Conservation (phyloP, 2,329 filamentous ascomycete genomes). For the Colletotrichum sp. region DNA sequence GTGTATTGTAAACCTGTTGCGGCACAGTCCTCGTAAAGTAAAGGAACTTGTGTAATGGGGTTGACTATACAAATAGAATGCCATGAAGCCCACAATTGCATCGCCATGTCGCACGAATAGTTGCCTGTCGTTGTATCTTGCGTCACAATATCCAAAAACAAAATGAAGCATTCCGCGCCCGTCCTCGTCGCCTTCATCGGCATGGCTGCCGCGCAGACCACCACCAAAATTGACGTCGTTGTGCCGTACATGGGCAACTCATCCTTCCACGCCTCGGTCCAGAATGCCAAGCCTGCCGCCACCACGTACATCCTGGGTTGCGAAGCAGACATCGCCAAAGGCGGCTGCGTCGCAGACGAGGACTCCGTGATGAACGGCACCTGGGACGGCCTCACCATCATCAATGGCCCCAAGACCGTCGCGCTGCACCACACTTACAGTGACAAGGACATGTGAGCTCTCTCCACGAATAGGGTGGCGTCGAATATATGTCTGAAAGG, state of each 20-base stretch:
- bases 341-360: slow-evolving; percentile 26
- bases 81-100: neutral
- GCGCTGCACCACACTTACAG: slow-evolving; percentile 9
- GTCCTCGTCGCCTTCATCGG: neutral
- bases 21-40: neutral
- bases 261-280: slow-evolving; percentile 31
- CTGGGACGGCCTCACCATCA: slow-evolving; percentile 25
- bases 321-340: slow-evolving; percentile 10
- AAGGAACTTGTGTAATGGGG: neutral
- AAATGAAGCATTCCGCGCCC: neutral
- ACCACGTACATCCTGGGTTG: slow-evolving; percentile 36
- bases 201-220: slow-evolving; percentile 28
- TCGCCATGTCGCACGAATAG: neutral
- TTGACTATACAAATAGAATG: neutral
- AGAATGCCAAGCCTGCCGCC: slow-evolving; percentile 27
- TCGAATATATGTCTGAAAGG: neutral
- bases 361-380: neutral
- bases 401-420: slow-evolving; percentile 33
- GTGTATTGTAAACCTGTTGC: neutral
- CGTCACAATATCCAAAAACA: neutral
- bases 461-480: neutral
- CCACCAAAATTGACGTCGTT: slow-evolving; percentile 28
- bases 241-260: slow-evolving; percentile 27
- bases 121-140: neutral
- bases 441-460: neutral